phyloP scores from a whole-genome alignment of 148 eudicot species.

The Amaranthus cruentus region DNA sequence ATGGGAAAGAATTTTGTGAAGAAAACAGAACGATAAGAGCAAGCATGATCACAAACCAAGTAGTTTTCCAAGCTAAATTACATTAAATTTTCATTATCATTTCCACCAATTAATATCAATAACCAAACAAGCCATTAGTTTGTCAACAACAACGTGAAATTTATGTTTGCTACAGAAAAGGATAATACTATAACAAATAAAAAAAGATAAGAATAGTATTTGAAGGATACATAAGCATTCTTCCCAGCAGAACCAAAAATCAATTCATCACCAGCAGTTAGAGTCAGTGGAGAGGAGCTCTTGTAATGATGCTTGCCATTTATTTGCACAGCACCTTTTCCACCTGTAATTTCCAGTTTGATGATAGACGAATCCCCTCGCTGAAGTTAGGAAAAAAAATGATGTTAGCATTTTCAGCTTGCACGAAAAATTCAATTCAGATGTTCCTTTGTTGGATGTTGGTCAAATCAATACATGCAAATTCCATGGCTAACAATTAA shows the following conservation, averaged over 20 bases:
- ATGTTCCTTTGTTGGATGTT: background rate
- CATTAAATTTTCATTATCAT: too few relatives aligned
- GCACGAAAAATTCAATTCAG: background rate
- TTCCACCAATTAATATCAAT: too few relatives aligned
- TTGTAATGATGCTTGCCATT: constrained; percentile 59
- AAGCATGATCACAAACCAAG: too few relatives aligned
- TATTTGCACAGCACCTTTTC: constrained; percentile 67
- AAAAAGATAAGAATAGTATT: background rate
- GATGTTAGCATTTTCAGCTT: background rate
- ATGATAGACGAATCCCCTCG: constrained; percentile 45
- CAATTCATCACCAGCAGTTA: constrained; percentile 82
- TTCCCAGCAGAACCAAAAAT: constrained; percentile 57
- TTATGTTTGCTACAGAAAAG: background rate
- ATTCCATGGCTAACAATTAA: background rate
- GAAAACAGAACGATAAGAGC: too few relatives aligned
- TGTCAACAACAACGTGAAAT: too few relatives aligned
- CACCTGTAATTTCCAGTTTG: constrained; percentile 69
- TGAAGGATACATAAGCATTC: constrained; percentile 93
- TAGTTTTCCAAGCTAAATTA: too few relatives aligned
- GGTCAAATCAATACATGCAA: background rate
- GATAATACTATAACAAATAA: background rate
- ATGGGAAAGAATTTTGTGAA: too few relatives aligned
- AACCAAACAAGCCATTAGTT: too few relatives aligned
- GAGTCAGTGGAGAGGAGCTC: constrained; percentile 43
- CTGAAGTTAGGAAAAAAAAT: constrained; percentile 22